These are phyloP conservation scores for Carex cristatella DNA, from an alignment of 176 grass and related monocot species.

Conservation along the genomic window DNA sequence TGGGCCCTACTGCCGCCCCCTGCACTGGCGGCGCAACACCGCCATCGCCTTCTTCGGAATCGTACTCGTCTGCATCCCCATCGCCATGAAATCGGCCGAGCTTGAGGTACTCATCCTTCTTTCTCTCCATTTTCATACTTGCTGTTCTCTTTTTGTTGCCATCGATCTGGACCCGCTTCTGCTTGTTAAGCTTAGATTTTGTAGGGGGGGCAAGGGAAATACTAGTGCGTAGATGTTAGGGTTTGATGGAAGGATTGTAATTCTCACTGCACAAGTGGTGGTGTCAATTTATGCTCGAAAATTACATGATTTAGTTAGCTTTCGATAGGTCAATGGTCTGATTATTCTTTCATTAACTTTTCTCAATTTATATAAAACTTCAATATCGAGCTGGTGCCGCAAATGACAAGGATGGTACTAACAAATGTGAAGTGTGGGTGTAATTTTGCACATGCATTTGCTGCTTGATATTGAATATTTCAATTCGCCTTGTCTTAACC, in stretches of 20 bases:
- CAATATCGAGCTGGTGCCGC: background rate
- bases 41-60: slow-evolving; percentile 86
- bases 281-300: background rate
- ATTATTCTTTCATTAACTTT: background rate
- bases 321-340: background rate
- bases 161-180: slow-evolving; percentile 12
- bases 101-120: slow-evolving; percentile 49
- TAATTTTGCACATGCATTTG: background rate
- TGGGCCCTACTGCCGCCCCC: slow-evolving; percentile 90
- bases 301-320: background rate
- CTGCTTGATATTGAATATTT: background rate
- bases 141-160: background rate
- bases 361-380: background rate
- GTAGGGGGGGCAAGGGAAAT: background rate
- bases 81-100: slow-evolving; percentile 94
- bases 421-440: background rate
- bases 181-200: background rate
- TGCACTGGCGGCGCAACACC: slow-evolving; percentile 97
- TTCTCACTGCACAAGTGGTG: background rate
- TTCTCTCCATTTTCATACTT: background rate
- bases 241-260: background rate
- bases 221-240: background rate
- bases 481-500: background rate
- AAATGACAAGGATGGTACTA: background rate
- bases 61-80: slow-evolving; percentile 86